These are phyloP conservation scores for Brachypodium distachyon DNA, from an alignment of 202 grass and related monocot genomes.

Conservation along the genomic window DNA sequence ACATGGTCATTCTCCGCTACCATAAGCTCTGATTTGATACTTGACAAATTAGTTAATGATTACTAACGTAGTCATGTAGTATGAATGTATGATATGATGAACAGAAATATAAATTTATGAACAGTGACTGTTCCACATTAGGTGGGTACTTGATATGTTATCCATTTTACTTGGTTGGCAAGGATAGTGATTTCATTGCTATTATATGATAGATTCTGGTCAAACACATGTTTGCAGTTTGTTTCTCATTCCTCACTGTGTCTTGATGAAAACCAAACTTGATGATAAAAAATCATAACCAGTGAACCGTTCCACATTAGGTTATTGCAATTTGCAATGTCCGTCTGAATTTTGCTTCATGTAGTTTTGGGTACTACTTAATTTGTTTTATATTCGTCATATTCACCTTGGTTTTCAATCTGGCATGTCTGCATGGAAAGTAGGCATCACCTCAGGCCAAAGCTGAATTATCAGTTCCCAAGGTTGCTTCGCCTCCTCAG, in stretches of 20 bases:
- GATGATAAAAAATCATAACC: background rate
- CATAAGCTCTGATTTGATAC: background rate
- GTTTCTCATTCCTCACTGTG: background rate
- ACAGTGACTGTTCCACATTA: background rate
- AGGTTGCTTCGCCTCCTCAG: slow-evolving; percentile 46
- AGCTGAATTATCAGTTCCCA: slow-evolving; percentile 45
- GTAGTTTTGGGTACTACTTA: background rate
- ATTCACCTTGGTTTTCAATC: slow-evolving; percentile 6
- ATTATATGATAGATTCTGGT: background rate
- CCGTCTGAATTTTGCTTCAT: background rate
- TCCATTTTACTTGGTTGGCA: background rate
- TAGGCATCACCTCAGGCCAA: slow-evolving; percentile 57
- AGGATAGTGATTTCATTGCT: background rate
- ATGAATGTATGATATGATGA: too few relatives aligned
- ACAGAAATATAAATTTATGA: background rate
- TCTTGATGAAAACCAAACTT: background rate
- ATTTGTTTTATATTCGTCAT: background rate
- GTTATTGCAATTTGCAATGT: background rate
- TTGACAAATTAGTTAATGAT: background rate
- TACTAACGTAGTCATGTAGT: background rate
- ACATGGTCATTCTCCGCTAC: background rate
- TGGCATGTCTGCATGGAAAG: slow-evolving; percentile 15
- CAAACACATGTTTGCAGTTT: background rate
- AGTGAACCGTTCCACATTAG: background rate
- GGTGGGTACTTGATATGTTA: background rate